Percentiles rank a stretch among this genome's conserved stretches.
Conservation (phyloP, 2,329 filamentous ascomycete species). For the Aspergillus tubingensis region DNA sequence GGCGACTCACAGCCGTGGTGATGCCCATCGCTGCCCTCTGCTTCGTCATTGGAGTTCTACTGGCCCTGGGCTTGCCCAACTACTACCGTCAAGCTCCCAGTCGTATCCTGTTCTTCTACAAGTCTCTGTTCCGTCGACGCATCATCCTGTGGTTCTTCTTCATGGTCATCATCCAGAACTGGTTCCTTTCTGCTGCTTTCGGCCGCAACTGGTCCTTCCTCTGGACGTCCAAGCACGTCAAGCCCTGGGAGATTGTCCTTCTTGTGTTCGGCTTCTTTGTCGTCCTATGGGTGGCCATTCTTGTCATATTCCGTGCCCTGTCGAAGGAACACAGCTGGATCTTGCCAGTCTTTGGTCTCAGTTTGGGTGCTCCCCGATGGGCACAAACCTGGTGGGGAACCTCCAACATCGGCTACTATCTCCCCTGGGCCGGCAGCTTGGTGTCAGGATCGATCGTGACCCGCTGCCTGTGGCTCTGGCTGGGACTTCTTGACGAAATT, state of each 20-base stretch:
- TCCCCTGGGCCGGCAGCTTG: slow-evolving; percentile 3
- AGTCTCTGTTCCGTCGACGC: slow-evolving; percentile 1
- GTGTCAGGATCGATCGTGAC: neutral
- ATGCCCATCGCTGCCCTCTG: slow-evolving; percentile 3
- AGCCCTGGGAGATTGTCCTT: neutral
- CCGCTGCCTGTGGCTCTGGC: slow-evolving; percentile 5
- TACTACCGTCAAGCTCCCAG: slow-evolving; percentile 7
- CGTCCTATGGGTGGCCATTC: neutral
- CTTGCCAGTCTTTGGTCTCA: slow-evolving; percentile 5
- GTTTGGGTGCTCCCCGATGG: slow-evolving; percentile 1
- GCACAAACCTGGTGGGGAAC: slow-evolving; percentile 8
- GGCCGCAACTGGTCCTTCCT: slow-evolving; percentile 10
- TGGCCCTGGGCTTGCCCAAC: slow-evolving; percentile 5
- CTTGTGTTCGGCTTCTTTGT: neutral
- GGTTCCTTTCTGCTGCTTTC: slow-evolving; percentile 1
- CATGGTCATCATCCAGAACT: slow-evolving; percentile 10
- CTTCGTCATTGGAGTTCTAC: neutral
- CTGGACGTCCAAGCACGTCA: slow-evolving; percentile 4
- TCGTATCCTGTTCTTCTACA: slow-evolving; percentile 8
- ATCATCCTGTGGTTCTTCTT: slow-evolving; percentile 9
- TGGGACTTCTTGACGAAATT: slow-evolving; percentile 4
- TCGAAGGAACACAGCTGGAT: slow-evolving; percentile 7
- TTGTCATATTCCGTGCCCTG: neutral
- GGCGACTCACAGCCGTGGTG: slow-evolving; percentile 6
- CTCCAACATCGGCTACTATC: slow-evolving; percentile 4